Evolutionary conservation across 352 stramenopile genomes (phyloP), one percentile per base, ranked within the genome.

Genomic region (Phytophthora cryptogea): DNA sequence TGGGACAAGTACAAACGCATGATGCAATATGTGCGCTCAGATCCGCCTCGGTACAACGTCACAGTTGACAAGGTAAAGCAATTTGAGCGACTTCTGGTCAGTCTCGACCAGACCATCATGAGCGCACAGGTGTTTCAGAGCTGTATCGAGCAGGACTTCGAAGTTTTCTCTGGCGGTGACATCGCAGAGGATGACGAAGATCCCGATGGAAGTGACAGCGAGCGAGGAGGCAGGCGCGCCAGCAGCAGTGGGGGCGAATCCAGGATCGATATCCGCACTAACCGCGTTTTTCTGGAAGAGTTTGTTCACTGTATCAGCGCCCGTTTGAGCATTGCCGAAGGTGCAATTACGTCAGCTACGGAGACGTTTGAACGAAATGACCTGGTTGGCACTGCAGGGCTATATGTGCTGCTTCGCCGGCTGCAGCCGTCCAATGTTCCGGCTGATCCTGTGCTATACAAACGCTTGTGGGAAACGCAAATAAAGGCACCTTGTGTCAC

Each of bases 1-100:
- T 97, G 90, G 90, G 86, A 94, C 60, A 92, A 89, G 46, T 97
- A 95, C 71, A 96, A 97, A 68, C 82, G 83, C 51, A 94, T 97
- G 85, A 92, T 96, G 83, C 82, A 94, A 57, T 95, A 90, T 43
- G 80, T 93, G 16, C 83, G 88, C n/a, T 79, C 84, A 3, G 88
- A 96, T 33, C 88, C 88, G 11, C 63, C 75, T 5, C 72, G 85
- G 2, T 93, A 94, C 72, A 91, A 92, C 52, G 78, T 93, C 39
- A 92, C 83, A 2, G 86, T 88, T 8, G 80, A 93, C 13, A 80
- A 87, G 43, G 81, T 96, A 28, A 89, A 89, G 61, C 76, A 91
- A 28, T 96, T 97, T 63, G 89, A 96, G 48, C 74, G 80, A 3
- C 61, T 97, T 20, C 58, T 97, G 3, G 88, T 96, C 26, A 92